Base-by-base conservation (phyloP, 1,284 basidiomycete genomes). In the Rhodotorula glutinis region DNA sequence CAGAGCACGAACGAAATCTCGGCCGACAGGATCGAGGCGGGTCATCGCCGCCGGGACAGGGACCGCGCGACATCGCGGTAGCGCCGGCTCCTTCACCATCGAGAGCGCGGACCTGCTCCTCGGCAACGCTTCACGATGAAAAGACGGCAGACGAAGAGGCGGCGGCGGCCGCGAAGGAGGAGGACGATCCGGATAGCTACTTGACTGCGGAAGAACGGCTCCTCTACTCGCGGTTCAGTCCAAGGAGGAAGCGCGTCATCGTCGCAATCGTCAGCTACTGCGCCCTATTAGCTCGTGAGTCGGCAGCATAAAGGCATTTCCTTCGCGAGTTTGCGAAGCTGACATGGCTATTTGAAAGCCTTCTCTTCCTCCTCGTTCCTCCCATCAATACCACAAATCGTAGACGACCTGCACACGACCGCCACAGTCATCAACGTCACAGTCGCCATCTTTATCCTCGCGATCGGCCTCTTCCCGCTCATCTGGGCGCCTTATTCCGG, bases 321-420 rank as follows among this genome's bases (percentile, higher is more conserved):
- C 29, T 30, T 11, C 2, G 30, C 30, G 40, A 54, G 21, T 1
- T 17, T 54, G 53, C 17, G 19, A 8, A 16, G 19, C 40, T n/a
- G 44, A 41, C 29, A 23, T 23, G 17, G 46, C 9, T 58, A 38
- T 19, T 7, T 3, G 16, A 25, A 73, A 89, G 87, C 87, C 38
- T 85, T 89, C 75, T 84, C 87, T 0, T 82, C 85, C 2, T 85
- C 85, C 8, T 83, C 85, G 3, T 88, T 89, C 77, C 81, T 88
- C 4, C 88, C 88, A 0, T 83, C 84, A 0, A 87, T 90, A 56
- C 86, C 87, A 0, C 81, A 86, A 64, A 85, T 90, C 69, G 83
- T 86, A 0, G 76, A 78, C 29, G 87, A 89, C 63, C 79, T 89
- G 13, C 64, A 83, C 44, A 83, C 87, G 0, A 84, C 85, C 0